These are phyloP conservation scores for Dicorynia guianensis DNA, from an alignment of 306 rosid genomes.

Conservation along the genomic window DNA sequence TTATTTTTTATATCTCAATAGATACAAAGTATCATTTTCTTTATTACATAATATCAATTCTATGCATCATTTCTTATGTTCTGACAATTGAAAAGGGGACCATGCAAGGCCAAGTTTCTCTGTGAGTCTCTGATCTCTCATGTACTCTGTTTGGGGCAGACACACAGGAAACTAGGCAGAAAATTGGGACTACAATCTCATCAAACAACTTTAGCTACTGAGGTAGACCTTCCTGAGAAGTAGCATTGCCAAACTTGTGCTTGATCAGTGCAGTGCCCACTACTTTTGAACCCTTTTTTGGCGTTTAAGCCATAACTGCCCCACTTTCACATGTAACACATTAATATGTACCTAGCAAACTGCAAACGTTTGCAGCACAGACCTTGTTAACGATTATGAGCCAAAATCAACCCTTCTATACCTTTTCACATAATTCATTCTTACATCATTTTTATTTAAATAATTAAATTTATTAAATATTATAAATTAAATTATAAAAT, in stretches of 20 bases:
- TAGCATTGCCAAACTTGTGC: slow-evolving; percentile 15
- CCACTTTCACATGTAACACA: background rate
- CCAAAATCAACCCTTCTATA: background rate
- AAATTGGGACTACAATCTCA: slow-evolving; percentile 33
- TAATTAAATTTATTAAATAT: too few species aligned
- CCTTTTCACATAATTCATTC: too few species aligned
- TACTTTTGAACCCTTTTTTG: background rate
- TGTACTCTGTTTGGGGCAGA: slow-evolving; percentile 30
- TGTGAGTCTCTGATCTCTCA: background rate
- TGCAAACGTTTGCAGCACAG: background rate
- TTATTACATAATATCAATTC: too few species aligned
- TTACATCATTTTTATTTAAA: too few species aligned
- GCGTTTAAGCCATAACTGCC: slow-evolving; percentile 25
- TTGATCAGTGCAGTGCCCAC: background rate
- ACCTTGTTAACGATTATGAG: background rate
- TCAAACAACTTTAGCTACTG: slow-evolving; percentile 44
- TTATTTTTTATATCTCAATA: too few species aligned
- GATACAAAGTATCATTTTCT: too few species aligned
- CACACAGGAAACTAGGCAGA: slow-evolving; percentile 38
- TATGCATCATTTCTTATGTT: background rate
- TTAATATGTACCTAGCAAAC: background rate
- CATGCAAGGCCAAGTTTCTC: slow-evolving; percentile 27
- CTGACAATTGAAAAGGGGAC: slow-evolving; percentile 22
- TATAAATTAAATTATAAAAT: too few species aligned
- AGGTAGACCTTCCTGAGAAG: slow-evolving; percentile 38